Base-by-base conservation (phyloP, 1,284 basidiomycete species). In the Apiotrichum sp. region DNA sequence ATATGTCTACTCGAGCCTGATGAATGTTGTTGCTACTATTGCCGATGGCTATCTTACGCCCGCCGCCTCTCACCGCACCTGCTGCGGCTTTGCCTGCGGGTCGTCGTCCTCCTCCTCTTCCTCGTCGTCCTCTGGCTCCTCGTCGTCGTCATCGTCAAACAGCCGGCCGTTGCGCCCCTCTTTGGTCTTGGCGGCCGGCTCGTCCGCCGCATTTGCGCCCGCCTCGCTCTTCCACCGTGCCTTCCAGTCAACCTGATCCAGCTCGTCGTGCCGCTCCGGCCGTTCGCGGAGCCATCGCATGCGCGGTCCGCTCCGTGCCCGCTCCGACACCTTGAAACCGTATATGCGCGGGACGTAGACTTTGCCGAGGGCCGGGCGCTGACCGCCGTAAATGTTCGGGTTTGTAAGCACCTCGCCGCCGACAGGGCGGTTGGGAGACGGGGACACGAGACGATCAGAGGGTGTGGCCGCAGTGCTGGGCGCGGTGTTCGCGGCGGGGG, bases 251-350 rank as follows among this genome's bases (percentile, higher is more conserved):
- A 93, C 89, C 65, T 82, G 78, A 64, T 95, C 88, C 63, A 97
- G 77, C 68, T 95, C 89, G 56, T 85, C 82, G 10, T 86, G 80
- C 52, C 80, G 83, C 68, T 87, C 85, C 14, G 93, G 93, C 57
- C 93, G 79, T 72, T 91, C 76, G 46, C 93, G 81, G 76, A 98
- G 77, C 95, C 95, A 98, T 65, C 87, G 86, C 95, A 99, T 98
- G 58, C 96, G 81, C 11, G 96, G 95, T 1, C 96, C 96, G 65
- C 84, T 88, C 73, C 92, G 88, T 4, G 81, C 80, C 53, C 79
- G 65, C 63, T 82, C 81, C 31, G 77, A 78, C 0, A 83, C 81
- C 54, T 79, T 79, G 73, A 83, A 83, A 1, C 82, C 96, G 69
- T 98, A 98, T 69, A 99, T 97, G 72, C 88, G 84, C 4, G 95